These are phyloP conservation scores for Haplosporangium gracile DNA, from an alignment of 192 early-diverging fungal species.

Conservation along the genomic window DNA sequence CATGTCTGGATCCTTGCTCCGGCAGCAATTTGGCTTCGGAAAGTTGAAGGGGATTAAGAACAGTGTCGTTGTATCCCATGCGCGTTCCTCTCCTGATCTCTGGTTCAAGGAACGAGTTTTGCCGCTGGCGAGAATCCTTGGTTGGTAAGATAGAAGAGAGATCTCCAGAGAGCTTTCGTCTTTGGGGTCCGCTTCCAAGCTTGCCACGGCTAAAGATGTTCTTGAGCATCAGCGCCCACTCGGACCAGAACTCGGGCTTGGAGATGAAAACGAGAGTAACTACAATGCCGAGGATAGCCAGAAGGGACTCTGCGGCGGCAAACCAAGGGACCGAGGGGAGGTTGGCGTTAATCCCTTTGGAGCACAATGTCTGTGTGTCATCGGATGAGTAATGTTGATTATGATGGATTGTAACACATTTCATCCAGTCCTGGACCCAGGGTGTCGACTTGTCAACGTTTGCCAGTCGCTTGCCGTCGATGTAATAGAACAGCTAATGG, in stretches of 20 bases:
- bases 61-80: conserved; percentile 18
- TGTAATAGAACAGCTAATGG: conserved; percentile 46
- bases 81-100: conserved; percentile 21
- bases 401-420: not conserved
- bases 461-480: conserved; percentile 24
- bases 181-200: conserved; percentile 4
- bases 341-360: not conserved
- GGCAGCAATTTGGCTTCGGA: not conserved
- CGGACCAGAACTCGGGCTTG: conserved; percentile 47
- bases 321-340: conserved; percentile 47
- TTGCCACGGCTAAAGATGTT: conserved; percentile 27
- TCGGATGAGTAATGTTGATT: conserved; percentile 4
- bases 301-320: conserved; percentile 26
- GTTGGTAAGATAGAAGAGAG: not conserved
- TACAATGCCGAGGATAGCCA: conserved; percentile 33
- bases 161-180: not conserved
- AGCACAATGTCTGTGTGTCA: conserved; percentile 28
- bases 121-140: not conserved
- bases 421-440: conserved; percentile 32
- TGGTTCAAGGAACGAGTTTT: not conserved
- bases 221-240: conserved; percentile 23
- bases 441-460: not conserved
- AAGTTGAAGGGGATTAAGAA: not conserved
- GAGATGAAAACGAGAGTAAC: conserved; percentile 35
- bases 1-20: not conserved